Percentiles rank a stretch among this genome's conserved stretches.
phyloP scores from a whole-genome alignment of 768 basidiomycete species.

The Auricularia cornea region DNA sequence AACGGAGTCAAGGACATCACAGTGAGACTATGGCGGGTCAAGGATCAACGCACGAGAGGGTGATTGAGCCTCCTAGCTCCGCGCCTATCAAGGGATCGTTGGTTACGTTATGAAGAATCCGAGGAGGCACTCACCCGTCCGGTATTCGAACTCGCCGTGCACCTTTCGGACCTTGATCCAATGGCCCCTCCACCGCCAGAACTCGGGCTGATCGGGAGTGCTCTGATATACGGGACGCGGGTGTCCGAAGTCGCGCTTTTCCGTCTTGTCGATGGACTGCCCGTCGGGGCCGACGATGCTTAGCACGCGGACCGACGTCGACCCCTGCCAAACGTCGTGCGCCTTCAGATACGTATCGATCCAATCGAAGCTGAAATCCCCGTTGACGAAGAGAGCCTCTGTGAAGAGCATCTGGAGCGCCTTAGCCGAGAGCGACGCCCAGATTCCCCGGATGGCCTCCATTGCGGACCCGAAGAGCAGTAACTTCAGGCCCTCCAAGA shows the following conservation, averaged over 20 bases:
- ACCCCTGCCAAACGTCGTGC: not conserved
- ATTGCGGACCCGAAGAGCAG: not conserved
- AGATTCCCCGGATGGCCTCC: not conserved
- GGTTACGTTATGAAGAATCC: not conserved
- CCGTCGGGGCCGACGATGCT: not conserved
- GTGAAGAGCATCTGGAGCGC: not conserved
- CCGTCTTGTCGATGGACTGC: not conserved
- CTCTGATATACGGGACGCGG: not conserved
- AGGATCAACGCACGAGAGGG: not conserved
- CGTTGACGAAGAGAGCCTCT: not conserved
- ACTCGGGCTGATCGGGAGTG: not conserved
- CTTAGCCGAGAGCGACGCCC: not conserved
- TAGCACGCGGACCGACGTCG: not conserved
- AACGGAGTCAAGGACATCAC: not conserved
- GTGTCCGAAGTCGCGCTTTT: not conserved
- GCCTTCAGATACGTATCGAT: not conserved
- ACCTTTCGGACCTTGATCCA: not conserved
- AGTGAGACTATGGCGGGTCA: not conserved
- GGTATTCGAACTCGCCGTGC: not conserved
- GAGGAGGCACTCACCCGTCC: not conserved
- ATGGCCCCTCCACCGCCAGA: not conserved
- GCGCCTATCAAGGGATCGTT: not conserved
- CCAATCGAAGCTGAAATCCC: not conserved
- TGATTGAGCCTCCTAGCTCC: not conserved
- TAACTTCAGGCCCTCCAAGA: not conserved